Conservation (phyloP, 495 filamentous ascomycete species). For the Xylaria sp. region DNA sequence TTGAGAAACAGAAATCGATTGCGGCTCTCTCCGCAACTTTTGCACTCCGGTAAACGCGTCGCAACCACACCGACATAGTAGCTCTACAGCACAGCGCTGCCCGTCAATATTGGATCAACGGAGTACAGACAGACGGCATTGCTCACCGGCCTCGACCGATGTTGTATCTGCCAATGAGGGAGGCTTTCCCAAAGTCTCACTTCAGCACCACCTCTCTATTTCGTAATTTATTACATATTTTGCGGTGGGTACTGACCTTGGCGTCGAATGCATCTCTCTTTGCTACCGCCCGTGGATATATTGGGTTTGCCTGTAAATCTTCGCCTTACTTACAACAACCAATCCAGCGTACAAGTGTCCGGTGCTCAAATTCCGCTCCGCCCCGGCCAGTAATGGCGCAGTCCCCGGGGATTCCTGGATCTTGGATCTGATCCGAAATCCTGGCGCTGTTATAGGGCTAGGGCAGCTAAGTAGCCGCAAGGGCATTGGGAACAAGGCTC, state of each 20-base stretch:
- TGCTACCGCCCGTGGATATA: background rate
- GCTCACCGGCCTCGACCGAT: background rate
- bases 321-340: background rate
- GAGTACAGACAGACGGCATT: background rate
- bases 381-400: conserved; percentile 24
- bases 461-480: conserved; percentile 20
- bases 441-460: conserved; percentile 26
- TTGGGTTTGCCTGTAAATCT: background rate
- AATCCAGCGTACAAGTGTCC: background rate
- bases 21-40: conserved; percentile 41
- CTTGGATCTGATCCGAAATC: conserved; percentile 20
- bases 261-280: background rate
- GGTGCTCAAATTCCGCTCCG: conserved; percentile 26
- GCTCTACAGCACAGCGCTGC: conserved; percentile 34
- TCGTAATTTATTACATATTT: background rate
- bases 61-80: conserved; percentile 38
- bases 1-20: conserved; percentile 42
- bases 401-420: conserved; percentile 21
- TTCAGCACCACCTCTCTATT: background rate
- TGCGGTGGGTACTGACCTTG: background rate
- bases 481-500: conserved; percentile 21
- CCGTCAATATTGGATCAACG: conserved; percentile 25
- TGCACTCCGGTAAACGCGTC: conserved; percentile 6
- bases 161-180: background rate
- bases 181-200: background rate